Conservation (phyloP, 2,329 filamentous ascomycete species). For the Alternaria gaisen region DNA sequence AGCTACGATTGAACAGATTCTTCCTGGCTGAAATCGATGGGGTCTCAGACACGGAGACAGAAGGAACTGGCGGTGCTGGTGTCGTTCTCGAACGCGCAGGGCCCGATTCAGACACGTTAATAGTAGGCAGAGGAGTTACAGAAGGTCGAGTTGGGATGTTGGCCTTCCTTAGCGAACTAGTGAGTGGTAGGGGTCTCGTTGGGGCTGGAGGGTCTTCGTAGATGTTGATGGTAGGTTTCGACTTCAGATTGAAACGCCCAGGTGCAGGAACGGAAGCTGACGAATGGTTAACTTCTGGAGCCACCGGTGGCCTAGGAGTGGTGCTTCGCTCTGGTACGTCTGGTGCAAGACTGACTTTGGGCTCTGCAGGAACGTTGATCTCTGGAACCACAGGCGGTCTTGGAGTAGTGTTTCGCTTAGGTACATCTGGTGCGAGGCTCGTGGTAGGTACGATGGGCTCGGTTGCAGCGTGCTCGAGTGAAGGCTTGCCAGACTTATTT, state of each 20-base stretch:
- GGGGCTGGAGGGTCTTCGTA: constrained; percentile 42
- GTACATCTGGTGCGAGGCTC: constrained; percentile 54
- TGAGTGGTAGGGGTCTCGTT: constrained; percentile 37
- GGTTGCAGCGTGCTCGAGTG: constrained; percentile 50
- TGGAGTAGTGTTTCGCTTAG: constrained; percentile 26
- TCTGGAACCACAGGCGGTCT: constrained; percentile 39
- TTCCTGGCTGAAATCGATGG: constrained; percentile 35
- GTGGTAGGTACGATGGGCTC: constrained; percentile 61
- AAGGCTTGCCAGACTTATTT: constrained; percentile 34
- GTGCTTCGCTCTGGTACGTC: constrained; percentile 28
- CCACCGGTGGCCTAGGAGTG: constrained; percentile 33
- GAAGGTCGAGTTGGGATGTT: constrained; percentile 37
- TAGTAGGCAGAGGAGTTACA: constrained; percentile 50
- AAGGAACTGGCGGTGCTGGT: constrained; percentile 30
- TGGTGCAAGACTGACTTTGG: constrained; percentile 62
- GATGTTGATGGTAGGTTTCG: constrained; percentile 34
- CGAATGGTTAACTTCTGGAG: constrained; percentile 43
- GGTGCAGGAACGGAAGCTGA: constrained; percentile 28
- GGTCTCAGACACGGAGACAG: constrained; percentile 34
- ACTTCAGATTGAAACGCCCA: constrained; percentile 27
- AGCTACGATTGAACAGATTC: constrained; percentile 23
- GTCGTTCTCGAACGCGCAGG: constrained; percentile 36
- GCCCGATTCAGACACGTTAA: constrained; percentile 60
- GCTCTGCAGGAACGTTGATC: constrained; percentile 46
- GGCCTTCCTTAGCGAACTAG: constrained; percentile 37